Conservation (phyloP, 2,329 filamentous ascomycete genomes). For the Ophiostoma pallidulum region DNA sequence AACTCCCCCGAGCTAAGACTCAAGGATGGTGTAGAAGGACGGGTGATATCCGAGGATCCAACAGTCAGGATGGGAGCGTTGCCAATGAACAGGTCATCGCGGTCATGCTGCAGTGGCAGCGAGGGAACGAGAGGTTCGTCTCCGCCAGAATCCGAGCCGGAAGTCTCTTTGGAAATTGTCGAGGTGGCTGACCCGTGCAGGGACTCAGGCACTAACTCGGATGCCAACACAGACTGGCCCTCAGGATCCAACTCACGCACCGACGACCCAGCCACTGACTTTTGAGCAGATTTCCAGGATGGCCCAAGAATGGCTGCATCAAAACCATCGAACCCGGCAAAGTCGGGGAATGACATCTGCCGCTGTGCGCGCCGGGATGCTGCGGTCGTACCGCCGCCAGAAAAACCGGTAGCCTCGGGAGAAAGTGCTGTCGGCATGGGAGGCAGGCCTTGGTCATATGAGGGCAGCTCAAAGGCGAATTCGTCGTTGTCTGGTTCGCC, state of each 20-base stretch:
- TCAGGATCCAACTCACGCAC: no score
- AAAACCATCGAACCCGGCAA: no score
- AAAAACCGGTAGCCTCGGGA: no score
- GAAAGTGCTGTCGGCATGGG: background rate
- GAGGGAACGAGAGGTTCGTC: constrained; percentile 1
- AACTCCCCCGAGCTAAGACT: constrained; percentile 5
- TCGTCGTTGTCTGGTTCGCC: background rate
- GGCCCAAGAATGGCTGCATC: no score
- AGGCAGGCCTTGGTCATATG: background rate
- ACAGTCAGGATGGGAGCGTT: background rate
- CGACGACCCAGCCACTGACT: no score
- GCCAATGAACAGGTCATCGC: background rate
- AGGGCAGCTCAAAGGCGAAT: constrained; percentile 1
- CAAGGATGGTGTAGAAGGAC: constrained; percentile 8
- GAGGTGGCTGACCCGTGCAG: background rate
- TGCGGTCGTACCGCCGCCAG: no score
- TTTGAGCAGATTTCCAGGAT: no score
- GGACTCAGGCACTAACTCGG: no score
- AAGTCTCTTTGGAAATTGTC: background rate
- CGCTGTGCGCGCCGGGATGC: no score
- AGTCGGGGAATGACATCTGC: no score
- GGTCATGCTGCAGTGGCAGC: background rate
- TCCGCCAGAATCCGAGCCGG: background rate
- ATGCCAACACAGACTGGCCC: background rate
- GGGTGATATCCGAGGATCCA: constrained; percentile 3